Evolutionary conservation across 768 basidiomycete species (phyloP), one percentile per base, ranked within the genome.

Genomic region (Russula sp.): DNA sequence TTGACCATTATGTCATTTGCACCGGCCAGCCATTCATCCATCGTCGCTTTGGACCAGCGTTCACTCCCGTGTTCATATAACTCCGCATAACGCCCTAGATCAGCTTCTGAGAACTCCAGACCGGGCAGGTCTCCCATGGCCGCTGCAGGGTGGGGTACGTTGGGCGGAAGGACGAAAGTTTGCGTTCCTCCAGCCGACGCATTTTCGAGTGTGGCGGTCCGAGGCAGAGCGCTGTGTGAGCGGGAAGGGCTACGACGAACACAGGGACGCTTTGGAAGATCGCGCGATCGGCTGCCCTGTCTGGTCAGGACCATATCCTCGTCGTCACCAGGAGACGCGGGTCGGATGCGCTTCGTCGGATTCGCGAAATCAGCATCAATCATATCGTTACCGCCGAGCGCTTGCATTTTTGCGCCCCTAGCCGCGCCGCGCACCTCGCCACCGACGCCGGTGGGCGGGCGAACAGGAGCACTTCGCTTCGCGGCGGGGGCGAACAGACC

Each of bases 21-120:
- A 6, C 84, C 85, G 31, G 78, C 74, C 5, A 75, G 69, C 85
- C 85, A 85, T 55, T 85, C 83, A 14, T 80, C 79, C 60, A 77
- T 71, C 0, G 77, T 75, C 60, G 82, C 82, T 7, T 77, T 74
- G 14, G 75, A 75, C 83, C 84, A 86, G 63, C 75, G 79, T 62
- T 75, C 74, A 34, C 75, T 70, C 32, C 76, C 69, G 11, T 72
- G 72, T 42, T 81, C 80, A 63, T 85, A 84, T 32, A 71, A 70
- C 0, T 80, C 78, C 37, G 74, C 68, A 62, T 79, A 72, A 10
- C 74, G 71, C 22, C 75, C 77, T 20, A 80, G 68, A 64, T 77
- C 80, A 0, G 66, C 68, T 56, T 82, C 78, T 1, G 58, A 59
- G 34, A 60, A 59, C 8, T 57, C 63, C 6, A 67, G 58, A 16